Evolutionary conservation across 2,329 filamentous ascomycete species (phyloP).

Genomic region (Claviceps africana): DNA sequence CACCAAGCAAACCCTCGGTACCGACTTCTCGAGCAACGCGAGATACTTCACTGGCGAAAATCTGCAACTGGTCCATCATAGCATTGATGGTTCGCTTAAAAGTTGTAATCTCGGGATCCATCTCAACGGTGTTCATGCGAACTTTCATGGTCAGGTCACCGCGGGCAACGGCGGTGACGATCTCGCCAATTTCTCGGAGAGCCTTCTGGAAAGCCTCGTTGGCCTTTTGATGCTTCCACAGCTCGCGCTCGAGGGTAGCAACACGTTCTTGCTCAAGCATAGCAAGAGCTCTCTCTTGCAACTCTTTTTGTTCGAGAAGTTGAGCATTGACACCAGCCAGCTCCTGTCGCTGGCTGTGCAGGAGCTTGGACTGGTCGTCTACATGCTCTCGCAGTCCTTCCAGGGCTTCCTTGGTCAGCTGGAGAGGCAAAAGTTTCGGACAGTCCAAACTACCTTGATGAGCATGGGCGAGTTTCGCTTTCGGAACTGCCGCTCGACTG

Average conservation of each 20-base stretch:
- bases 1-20: conserved; percentile 85
- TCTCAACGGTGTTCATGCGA: conserved; percentile 85
- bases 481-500: conserved; percentile 26
- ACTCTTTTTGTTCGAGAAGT: conserved; percentile 69
- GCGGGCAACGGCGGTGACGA: conserved; percentile 88
- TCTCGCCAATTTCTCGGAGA: conserved; percentile 88
- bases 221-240: conserved; percentile 94
- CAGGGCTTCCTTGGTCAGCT: conserved; percentile 69
- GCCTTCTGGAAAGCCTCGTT: conserved; percentile 98
- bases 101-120: conserved; percentile 94
- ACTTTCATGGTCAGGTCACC: conserved; percentile 96
- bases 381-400: conserved; percentile 80
- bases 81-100: conserved; percentile 98
- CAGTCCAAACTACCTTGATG: conserved; percentile 25
- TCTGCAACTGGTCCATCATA: conserved; percentile 97
- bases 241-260: conserved; percentile 75
- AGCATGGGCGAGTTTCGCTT: conserved; percentile 32
- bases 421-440: conserved; percentile 24
- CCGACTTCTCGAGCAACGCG: conserved; percentile 90
- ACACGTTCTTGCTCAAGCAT: conserved; percentile 80
- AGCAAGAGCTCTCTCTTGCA: conserved; percentile 70
- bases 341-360: conserved; percentile 74
- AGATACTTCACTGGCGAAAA: conserved; percentile 93
- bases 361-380: conserved; percentile 83
- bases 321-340: conserved; percentile 76